Base-by-base conservation (phyloP, 441 rosid genomes). In the Monsonia emarginata region DNA sequence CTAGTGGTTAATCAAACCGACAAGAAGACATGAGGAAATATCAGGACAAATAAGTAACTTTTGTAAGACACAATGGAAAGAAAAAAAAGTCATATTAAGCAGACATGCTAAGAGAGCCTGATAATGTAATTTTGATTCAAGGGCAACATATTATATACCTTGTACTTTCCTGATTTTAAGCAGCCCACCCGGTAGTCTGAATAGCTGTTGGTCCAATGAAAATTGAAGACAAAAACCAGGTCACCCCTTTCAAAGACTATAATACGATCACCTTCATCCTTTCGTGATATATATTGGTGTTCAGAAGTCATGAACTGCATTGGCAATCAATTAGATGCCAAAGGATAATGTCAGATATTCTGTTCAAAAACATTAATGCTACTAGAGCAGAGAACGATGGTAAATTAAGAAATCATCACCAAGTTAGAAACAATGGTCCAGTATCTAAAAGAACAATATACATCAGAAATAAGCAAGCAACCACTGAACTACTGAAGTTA, bases 221-320 rank as follows among this genome's bases (percentile, higher is more conserved):
- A 90, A 76, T 94, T 94, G 77, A 89, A 89, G 74, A 89, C 96
- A 36, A 94, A 89, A 75, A 94, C 85, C 56, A 94, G 85, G 70
- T 88, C 80, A 48, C 88, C 97, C 72, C 88, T 86, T 79, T 94
- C 98, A 62, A 94, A 86, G 60, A 86, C 91, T 61, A 94, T 78
- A 30, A 84, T 61, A 75, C 83, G 82, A 72, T 94, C 98, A 13
- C 89, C 88, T 80, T 89, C 93, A 66, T 87, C 90, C 74, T 84
- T 89, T 25, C 92, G 81, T 3, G 98, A 90, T 68, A 90, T 80
- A 75, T 82, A 94, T 79, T 82, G 97, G 81, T 90, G 97, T 76
- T 82, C 84, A 3, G 96, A 82, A 64, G 94, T 89, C 97, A 94
- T 94, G 85, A 94, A 90, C 98, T 94, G 86, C 80, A 79, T 44